These are phyloP conservation scores for Beauveria asiatica DNA, from an alignment of 2,329 filamentous ascomycete species.

Conservation along the genomic window DNA sequence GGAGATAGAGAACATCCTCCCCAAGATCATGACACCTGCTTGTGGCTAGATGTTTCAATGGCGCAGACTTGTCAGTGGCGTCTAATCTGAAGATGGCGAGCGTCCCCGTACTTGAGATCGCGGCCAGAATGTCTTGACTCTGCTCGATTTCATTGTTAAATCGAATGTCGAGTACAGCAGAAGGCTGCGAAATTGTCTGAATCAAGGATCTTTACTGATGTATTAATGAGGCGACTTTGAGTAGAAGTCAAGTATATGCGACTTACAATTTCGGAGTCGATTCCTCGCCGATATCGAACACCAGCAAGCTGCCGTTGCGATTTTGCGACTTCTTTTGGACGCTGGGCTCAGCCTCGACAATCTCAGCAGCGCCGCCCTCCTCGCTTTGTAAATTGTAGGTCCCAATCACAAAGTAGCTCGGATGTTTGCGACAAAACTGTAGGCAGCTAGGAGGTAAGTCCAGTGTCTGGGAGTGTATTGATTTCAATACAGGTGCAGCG, in stretches of 20 bases:
- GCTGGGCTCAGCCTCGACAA: conserved; percentile 16
- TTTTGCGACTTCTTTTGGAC: conserved; percentile 40
- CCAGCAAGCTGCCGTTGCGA: conserved; percentile 64
- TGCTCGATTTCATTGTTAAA: conserved; percentile 51
- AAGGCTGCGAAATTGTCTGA: conserved; percentile 54
- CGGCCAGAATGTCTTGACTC: conserved; percentile 51
- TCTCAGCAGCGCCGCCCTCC: conserved; percentile 16
- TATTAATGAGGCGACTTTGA: background rate
- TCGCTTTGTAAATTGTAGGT: conserved; percentile 69
- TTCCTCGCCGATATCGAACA: conserved; percentile 43
- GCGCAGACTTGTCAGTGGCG: conserved; percentile 24
- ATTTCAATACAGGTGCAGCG: background rate
- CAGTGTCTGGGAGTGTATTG: conserved; percentile 31
- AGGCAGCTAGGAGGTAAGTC: conserved; percentile 69
- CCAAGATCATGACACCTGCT: conserved; percentile 42
- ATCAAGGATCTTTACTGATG: conserved; percentile 37
- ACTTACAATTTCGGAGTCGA: conserved; percentile 41
- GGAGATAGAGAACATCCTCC: conserved; percentile 57
- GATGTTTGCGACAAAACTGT: conserved; percentile 58
- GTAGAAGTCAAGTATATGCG: background rate
- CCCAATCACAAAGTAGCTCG: conserved; percentile 66
- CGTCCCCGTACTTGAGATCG: conserved; percentile 68
- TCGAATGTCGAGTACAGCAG: conserved; percentile 76
- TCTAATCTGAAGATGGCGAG: conserved; percentile 55
- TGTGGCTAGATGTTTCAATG: conserved; percentile 33